Evolutionary conservation across 352 stramenopile genomes (phyloP).

Genomic region (Globisporangium parvum): DNA sequence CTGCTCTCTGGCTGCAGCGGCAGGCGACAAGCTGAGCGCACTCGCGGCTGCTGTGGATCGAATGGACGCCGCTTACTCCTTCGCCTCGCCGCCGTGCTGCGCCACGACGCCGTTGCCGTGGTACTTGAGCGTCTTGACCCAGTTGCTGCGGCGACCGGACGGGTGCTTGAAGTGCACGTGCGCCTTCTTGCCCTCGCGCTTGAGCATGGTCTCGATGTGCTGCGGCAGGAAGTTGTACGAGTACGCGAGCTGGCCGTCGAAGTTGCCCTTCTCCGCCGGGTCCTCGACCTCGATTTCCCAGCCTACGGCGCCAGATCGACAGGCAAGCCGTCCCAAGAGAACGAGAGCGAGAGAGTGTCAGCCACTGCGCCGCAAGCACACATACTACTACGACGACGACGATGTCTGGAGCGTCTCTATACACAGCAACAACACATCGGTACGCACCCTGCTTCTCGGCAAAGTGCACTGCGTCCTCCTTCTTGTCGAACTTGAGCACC

Average conservation of each 20-base stretch:
- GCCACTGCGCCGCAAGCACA: neutral
- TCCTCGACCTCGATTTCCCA: slow-evolving; percentile 85
- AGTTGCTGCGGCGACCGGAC: slow-evolving; percentile 74
- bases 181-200: slow-evolving; percentile 77
- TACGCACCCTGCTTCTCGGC: slow-evolving; percentile 63
- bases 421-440: neutral
- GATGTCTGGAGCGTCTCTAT: no score
- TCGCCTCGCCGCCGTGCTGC: slow-evolving; percentile 76
- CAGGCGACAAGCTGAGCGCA: no score
- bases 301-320: slow-evolving; percentile 10
- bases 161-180: slow-evolving; percentile 71
- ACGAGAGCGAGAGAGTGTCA: neutral
- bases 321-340: neutral
- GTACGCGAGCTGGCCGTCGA: slow-evolving; percentile 79
- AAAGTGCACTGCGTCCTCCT: slow-evolving; percentile 75
- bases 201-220: slow-evolving; percentile 68
- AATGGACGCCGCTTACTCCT: slow-evolving; percentile 30
- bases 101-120: slow-evolving; percentile 71
- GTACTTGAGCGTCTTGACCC: slow-evolving; percentile 87
- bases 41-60: no score
- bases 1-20: no score
- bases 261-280: slow-evolving; percentile 62
- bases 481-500: slow-evolving; percentile 86
- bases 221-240: slow-evolving; percentile 82
- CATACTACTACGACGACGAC: neutral